Conservation (phyloP, 257 asterid species). For the Galeopsis tetrahit region DNA sequence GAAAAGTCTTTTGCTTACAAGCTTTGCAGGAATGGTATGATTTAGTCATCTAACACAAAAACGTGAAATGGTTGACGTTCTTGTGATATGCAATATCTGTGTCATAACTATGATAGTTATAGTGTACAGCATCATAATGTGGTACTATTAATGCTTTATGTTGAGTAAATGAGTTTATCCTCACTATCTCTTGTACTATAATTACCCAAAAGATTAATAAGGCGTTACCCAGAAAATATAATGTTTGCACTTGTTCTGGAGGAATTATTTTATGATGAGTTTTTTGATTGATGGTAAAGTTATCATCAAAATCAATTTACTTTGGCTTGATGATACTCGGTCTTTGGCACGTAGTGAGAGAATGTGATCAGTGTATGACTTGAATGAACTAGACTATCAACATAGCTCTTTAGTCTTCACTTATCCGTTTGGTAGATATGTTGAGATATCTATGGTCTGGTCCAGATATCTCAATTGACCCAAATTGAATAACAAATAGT, state of each 20-base stretch:
- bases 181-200: background rate
- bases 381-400: background rate
- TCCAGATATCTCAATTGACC: no score
- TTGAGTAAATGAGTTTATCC: background rate
- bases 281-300: background rate
- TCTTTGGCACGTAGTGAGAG: background rate
- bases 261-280: background rate
- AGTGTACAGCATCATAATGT: background rate
- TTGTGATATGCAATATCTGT: background rate
- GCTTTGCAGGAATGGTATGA: slow-evolving; percentile 95
- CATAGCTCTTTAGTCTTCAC: background rate
- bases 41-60: slow-evolving; percentile 18
- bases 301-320: background rate
- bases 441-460: no score
- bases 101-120: background rate
- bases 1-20: slow-evolving; percentile 88
- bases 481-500: no score
- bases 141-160: background rate
- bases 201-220: background rate
- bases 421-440: no score
- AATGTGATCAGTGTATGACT: background rate
- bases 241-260: background rate
- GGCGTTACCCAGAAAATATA: background rate
- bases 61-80: slow-evolving; percentile 4
- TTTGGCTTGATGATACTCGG: background rate